These are phyloP conservation scores for Lizonia empirigonia DNA, from an alignment of 2,329 filamentous ascomycete species.

Conservation along the genomic window DNA sequence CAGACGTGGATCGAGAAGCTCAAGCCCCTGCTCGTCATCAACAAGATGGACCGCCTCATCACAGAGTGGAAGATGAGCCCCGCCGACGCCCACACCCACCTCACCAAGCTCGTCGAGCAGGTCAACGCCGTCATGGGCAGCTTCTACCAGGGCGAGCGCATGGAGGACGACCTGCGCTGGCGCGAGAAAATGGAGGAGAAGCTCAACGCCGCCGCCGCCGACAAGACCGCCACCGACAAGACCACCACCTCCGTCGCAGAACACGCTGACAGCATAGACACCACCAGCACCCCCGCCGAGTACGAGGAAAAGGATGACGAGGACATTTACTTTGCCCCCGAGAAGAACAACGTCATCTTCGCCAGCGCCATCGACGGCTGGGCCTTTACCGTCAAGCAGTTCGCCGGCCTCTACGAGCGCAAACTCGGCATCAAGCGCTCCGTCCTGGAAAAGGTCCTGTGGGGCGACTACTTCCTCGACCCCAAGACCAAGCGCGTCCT, in stretches of 20 bases:
- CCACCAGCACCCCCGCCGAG: slow-evolving; percentile 57
- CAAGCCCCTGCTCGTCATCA: slow-evolving; percentile 92
- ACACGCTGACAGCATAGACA: slow-evolving; percentile 60
- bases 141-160: slow-evolving; percentile 96
- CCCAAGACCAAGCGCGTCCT: slow-evolving; percentile 96
- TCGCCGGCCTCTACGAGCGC: slow-evolving; percentile 91
- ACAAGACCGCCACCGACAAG: slow-evolving; percentile 64
- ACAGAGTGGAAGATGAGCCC: slow-evolving; percentile 96
- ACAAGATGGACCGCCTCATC: slow-evolving; percentile 95
- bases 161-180: slow-evolving; percentile 98
- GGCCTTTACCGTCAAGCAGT: slow-evolving; percentile 96
- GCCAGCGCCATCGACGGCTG: slow-evolving; percentile 98
- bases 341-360: slow-evolving; percentile 99
- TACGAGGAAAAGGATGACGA: slow-evolving; percentile 95
- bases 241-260: slow-evolving; percentile 53
- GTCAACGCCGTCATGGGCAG: slow-evolving; percentile 97
- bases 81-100: slow-evolving; percentile 83
- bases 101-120: slow-evolving; percentile 89
- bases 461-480: slow-evolving; percentile 96
- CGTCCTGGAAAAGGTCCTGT: slow-evolving; percentile 88
- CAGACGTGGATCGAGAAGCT: slow-evolving; percentile 96
- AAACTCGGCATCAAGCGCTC: slow-evolving; percentile 93
- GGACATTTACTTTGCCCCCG: slow-evolving; percentile 95
- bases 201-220: slow-evolving; percentile 71
- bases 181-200: slow-evolving; percentile 89